Evolutionary conservation across 2,329 filamentous ascomycete species (phyloP).

Genomic region (Stromatinia cepivora): DNA sequence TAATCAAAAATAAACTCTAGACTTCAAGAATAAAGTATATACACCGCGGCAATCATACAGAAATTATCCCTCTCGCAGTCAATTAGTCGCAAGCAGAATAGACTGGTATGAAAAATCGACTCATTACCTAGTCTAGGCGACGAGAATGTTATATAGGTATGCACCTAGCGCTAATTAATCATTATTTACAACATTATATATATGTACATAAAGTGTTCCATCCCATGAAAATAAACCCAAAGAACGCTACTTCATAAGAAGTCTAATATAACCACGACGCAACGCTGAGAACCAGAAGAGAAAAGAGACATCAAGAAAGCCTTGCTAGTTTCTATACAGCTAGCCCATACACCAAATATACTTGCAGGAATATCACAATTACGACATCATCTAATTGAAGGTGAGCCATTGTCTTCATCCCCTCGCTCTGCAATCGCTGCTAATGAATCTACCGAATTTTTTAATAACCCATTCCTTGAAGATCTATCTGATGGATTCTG

Average conservation of each 20-base stretch:
- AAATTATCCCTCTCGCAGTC: no score
- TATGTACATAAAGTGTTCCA: no score
- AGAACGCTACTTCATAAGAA: not conserved
- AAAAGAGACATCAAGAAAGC: not conserved
- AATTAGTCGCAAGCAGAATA: no score
- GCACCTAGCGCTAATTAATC: no score
- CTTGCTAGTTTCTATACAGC: not conserved
- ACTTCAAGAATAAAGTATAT: no score
- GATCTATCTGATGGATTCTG: not conserved
- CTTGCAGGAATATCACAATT: not conserved
- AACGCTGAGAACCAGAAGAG: not conserved
- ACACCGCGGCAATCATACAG: no score
- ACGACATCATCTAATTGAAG: not conserved
- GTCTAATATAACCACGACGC: not conserved
- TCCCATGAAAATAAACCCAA: not conserved
- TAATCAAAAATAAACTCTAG: no score
- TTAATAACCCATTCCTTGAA: not conserved
- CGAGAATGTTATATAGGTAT: no score
- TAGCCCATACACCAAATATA: not conserved
- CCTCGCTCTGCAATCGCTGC: not conserved
- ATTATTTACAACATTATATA: no score
- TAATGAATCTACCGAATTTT: not conserved
- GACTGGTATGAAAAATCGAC: no score
- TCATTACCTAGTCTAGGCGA: no score
- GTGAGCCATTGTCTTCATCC: not conserved